Percentiles rank a stretch among this genome's conserved stretches.
Conservation (phyloP, 371 early-diverging fungal species). For the Mucor plumbeus region DNA sequence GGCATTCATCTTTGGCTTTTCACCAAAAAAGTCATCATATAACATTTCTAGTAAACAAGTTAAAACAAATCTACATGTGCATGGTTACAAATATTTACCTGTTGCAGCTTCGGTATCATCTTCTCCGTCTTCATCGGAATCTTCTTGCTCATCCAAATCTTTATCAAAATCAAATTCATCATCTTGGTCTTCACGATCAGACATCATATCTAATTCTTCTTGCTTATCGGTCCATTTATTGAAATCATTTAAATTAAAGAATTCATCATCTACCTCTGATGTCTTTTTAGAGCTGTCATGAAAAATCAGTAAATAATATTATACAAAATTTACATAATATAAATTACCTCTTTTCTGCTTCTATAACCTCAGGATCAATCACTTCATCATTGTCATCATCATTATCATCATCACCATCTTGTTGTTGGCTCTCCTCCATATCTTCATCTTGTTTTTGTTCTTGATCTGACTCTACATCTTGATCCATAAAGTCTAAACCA, state of each 20-base stretch:
- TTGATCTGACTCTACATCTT: constrained; percentile 34
- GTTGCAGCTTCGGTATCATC: constrained; percentile 49
- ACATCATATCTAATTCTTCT: constrained; percentile 34
- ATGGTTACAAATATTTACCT: constrained; percentile 14
- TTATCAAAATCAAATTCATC: constrained; percentile 58
- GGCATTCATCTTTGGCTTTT: constrained; percentile 26
- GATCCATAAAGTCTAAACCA: constrained; percentile 12
- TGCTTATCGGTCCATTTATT: constrained; percentile 64
- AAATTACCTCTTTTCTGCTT: constrained; percentile 13
- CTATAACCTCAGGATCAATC: constrained; percentile 27
- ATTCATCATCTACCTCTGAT: constrained; percentile 72
- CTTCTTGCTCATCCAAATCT: constrained; percentile 56
- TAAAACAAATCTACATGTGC: background rate
- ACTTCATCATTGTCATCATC: constrained; percentile 17
- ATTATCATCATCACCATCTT: constrained; percentile 17
- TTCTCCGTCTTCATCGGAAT: constrained; percentile 46
- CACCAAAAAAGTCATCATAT: constrained; percentile 59
- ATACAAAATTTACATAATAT: no score
- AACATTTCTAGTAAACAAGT: constrained; percentile 42
- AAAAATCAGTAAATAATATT: background rate
- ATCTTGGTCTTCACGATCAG: constrained; percentile 60
- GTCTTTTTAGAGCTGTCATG: constrained; percentile 23
- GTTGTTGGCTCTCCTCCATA: constrained; percentile 31
- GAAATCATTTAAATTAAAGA: constrained; percentile 67
- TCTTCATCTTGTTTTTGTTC: constrained; percentile 20